phyloP scores from a whole-genome alignment of 768 basidiomycete species.

The Boletus insuetus region DNA sequence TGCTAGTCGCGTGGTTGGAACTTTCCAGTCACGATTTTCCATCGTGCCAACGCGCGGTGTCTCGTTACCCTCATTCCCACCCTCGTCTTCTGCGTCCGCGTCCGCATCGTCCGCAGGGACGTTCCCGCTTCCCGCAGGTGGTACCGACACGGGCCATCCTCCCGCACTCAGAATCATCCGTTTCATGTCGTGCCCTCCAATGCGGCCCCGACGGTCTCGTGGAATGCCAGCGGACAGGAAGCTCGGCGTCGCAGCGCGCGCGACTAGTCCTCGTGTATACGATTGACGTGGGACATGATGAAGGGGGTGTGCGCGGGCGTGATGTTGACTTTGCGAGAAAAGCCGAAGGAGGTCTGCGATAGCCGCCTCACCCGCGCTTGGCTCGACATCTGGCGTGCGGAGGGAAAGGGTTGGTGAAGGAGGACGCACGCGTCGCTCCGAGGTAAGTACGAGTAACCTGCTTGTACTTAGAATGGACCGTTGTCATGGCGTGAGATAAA shows the following conservation, averaged over 20 bases:
- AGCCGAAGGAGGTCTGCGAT: conserved; percentile 63
- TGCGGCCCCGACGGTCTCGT: conserved; percentile 74
- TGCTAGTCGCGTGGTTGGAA: conserved; percentile 35
- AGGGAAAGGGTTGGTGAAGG: conserved; percentile 60
- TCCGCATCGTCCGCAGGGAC: conserved; percentile 25
- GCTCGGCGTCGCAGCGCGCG: conserved; percentile 44
- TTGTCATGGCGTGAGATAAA: not conserved
- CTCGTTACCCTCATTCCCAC: conserved; percentile 52
- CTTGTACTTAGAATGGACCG: conserved; percentile 1
- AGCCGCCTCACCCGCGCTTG: conserved; percentile 64
- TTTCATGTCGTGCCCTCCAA: conserved; percentile 43
- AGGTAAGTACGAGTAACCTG: conserved; percentile 74
- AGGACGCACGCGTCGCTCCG: conserved; percentile 58
- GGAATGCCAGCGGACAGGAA: conserved; percentile 74
- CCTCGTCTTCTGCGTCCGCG: conserved; percentile 32
- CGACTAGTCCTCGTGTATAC: conserved; percentile 25
- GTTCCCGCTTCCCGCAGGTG: conserved; percentile 5
- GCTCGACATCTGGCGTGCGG: conserved; percentile 47
- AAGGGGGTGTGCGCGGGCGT: conserved; percentile 23
- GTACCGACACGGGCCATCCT: conserved; percentile 17
- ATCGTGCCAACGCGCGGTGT: conserved; percentile 55
- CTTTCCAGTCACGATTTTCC: conserved; percentile 16
- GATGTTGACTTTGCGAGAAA: conserved; percentile 52
- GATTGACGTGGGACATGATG: conserved; percentile 32
- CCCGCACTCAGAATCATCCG: conserved; percentile 30